Base-by-base conservation (phyloP, 75 land plant genomes). In the Sequoiadendron giganteum region DNA sequence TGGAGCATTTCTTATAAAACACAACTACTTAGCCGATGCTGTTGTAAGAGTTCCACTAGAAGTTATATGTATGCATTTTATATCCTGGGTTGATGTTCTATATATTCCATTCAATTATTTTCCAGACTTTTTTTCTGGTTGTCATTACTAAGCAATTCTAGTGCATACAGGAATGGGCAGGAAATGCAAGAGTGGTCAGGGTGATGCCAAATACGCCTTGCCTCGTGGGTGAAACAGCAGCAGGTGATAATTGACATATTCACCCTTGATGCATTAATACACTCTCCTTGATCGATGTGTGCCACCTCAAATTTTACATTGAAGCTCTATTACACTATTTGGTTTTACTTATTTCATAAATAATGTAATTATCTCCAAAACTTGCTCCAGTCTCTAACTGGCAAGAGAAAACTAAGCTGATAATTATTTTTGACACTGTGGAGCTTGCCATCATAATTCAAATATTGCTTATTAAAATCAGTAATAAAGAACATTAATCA, bases 131-230 rank as follows among this genome's bases (percentile, higher is more conserved):
- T 79, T 40, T 25, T 42, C 40, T 79, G 25, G 11, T n/a, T 10
- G 82, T 15, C 19, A 10, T 79, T 16, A 73, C 32, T 32, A 79
- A 79, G 15, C 82, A 19, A 39, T 58, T 30, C 55, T 80, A 10
- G 48, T 91, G 78, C 75, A 87, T 93, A 34, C 90, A 98, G 99
- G 94, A 94, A 90, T 96, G 96, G 98, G 94, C 97, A 81, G 99
- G 98, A 19, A 91, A 95, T 52, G 93, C 92, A 88, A 90, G 98
- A 87, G 85, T 98, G 76, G 96, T 98, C 40, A 93, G 99, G 87
- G 99, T 98, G 45, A 96, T 98, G 97, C 99, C 99, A 21, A 98
- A 98, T 86, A 93, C 97, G 32, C 98, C 99, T 47, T 90, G 97
- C 36, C 93, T 95, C 83, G 98, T 98, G 54, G 98, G 98, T 47